A percentile compares a stretch with the other conserved stretches of the same genome.
phyloP scores from a whole-genome alignment of 2,329 filamentous ascomycete species.

The Clarireedia monteithiana region DNA sequence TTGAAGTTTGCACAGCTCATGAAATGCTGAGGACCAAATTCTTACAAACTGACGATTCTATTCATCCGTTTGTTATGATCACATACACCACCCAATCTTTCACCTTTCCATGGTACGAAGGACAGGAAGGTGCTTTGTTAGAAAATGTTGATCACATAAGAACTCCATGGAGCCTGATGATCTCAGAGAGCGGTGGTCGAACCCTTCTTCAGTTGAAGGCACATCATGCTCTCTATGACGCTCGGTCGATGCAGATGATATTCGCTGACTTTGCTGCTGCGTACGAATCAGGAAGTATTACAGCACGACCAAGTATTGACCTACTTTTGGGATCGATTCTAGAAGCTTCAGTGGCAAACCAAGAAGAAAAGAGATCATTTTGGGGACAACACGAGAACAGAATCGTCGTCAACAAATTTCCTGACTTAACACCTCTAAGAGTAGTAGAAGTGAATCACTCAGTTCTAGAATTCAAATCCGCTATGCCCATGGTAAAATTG shows the following conservation, averaged over 20 bases:
- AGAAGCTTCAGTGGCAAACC: conserved; percentile 25
- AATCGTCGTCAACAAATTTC: conserved; percentile 62
- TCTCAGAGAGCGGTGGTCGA: conserved; percentile 7
- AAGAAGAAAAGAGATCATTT: conserved; percentile 39
- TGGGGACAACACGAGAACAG: conserved; percentile 53
- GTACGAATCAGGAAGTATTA: conserved; percentile 29
- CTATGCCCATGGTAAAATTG: conserved; percentile 38
- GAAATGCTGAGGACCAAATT: conserved; percentile 76
- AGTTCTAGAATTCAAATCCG: conserved; percentile 33
- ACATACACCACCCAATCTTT: conserved; percentile 39
- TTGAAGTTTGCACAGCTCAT: conserved; percentile 42
- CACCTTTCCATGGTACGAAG: conserved; percentile 34
- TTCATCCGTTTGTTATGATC: conserved; percentile 67
- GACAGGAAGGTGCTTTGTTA: background rate
- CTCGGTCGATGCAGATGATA: conserved; percentile 60
- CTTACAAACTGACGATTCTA: conserved; percentile 48
- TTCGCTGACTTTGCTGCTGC: conserved; percentile 47
- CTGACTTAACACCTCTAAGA: conserved; percentile 60
- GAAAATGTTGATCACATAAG: conserved; percentile 9
- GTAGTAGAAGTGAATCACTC: conserved; percentile 28
- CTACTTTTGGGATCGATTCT: conserved; percentile 39
- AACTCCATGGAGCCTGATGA: conserved; percentile 24
- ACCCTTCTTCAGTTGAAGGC: conserved; percentile 22
- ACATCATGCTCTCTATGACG: conserved; percentile 84
- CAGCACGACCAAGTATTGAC: conserved; percentile 31